A percentile compares a stretch with the other conserved stretches of the same genome.
Evolutionary conservation across 345 rosid genomes (phyloP).

Genomic region (Cardamine occulta): DNA sequence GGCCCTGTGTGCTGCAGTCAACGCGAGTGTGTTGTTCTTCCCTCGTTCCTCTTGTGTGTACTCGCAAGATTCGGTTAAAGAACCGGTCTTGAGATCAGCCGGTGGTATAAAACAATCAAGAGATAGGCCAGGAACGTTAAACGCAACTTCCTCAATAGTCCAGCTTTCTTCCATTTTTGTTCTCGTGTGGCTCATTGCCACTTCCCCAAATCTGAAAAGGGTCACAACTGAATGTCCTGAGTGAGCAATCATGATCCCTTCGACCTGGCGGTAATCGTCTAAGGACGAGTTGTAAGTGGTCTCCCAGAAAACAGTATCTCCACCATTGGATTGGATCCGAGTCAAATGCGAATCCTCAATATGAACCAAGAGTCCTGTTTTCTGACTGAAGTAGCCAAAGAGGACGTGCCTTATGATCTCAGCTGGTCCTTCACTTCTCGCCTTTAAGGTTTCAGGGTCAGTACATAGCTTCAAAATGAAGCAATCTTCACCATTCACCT

Average conservation of each 20-base stretch:
- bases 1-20: constrained; percentile 58
- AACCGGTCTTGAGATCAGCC: constrained; percentile 68
- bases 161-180: constrained; percentile 97
- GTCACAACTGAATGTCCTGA: constrained; percentile 87
- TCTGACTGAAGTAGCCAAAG: constrained; percentile 90
- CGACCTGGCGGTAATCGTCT: constrained; percentile 81
- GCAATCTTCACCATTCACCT: constrained; percentile 83
- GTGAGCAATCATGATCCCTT: constrained; percentile 96
- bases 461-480: constrained; percentile 79
- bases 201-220: constrained; percentile 88
- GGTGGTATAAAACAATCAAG: constrained; percentile 92
- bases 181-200: constrained; percentile 82
- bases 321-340: constrained; percentile 77
- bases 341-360: constrained; percentile 92
- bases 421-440: constrained; percentile 89
- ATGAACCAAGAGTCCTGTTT: constrained; percentile 81
- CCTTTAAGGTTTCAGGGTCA: constrained; percentile 73
- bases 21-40: constrained; percentile 50
- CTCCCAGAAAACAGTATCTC: constrained; percentile 89
- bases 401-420: constrained; percentile 88
- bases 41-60: constrained; percentile 68
- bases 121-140: constrained; percentile 86
- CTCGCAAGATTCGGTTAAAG: constrained; percentile 65
- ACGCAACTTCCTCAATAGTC: constrained; percentile 96
- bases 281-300: constrained; percentile 83